Conservation (phyloP, 2,329 filamentous ascomycete species). For the Cytospora schulzeri region DNA sequence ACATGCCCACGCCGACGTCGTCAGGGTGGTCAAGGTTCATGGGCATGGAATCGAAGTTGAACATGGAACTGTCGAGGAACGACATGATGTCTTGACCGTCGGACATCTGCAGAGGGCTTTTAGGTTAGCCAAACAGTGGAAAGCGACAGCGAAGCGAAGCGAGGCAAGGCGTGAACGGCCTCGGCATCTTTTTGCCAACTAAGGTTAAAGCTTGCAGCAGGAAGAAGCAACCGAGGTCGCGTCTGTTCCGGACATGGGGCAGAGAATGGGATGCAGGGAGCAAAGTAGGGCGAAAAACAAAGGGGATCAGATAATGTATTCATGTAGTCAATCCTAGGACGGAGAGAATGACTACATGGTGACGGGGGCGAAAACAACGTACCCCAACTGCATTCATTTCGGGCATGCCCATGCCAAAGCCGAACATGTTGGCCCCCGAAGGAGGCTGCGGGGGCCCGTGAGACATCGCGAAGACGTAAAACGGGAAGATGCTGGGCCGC, state of each 20-base stretch:
- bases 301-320: not conserved
- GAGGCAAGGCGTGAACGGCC: not conserved
- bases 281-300: not conserved
- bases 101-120: slow-evolving; percentile 31
- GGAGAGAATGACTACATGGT: not conserved
- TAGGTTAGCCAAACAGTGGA: slow-evolving; percentile 18
- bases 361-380: slow-evolving; percentile 4
- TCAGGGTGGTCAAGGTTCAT: slow-evolving; percentile 47
- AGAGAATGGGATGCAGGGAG: not conserved
- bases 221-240: not conserved
- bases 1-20: slow-evolving; percentile 31
- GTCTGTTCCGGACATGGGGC: not conserved
- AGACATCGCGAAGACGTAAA: slow-evolving; percentile 26
- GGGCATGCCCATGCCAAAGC: slow-evolving; percentile 24
- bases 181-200: not conserved
- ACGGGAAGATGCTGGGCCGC: not conserved
- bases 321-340: not conserved
- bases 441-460: slow-evolving; percentile 27
- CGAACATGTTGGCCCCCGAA: slow-evolving; percentile 28
- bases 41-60: slow-evolving; percentile 42
- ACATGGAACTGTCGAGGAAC: slow-evolving; percentile 46
- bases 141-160: slow-evolving; percentile 1
- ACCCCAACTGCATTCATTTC: slow-evolving; percentile 26
- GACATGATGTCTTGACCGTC: slow-evolving; percentile 46
- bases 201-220: not conserved